Percentiles rank a stretch among this genome's conserved stretches.
These are phyloP conservation scores for Cerioporus squamosus DNA, from an alignment of 1,284 basidiomycete species.

Conservation along the genomic window DNA sequence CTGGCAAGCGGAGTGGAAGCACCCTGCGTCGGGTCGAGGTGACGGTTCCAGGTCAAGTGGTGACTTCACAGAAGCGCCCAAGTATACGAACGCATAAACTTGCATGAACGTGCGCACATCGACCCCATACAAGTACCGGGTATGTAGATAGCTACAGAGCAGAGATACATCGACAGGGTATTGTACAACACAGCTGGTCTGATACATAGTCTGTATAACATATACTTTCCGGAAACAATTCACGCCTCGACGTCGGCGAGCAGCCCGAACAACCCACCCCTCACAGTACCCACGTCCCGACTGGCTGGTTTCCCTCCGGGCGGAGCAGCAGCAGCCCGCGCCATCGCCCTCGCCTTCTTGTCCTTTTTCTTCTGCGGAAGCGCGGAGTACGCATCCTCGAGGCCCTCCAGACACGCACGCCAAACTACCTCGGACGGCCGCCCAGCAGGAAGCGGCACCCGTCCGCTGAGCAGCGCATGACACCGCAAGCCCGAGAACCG, in stretches of 20 bases:
- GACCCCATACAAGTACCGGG: too few relatives aligned
- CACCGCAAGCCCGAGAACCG: constrained; percentile 62
- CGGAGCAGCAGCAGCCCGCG: not conserved
- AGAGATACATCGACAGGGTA: too few relatives aligned
- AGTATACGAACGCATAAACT: not conserved
- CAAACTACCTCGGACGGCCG: constrained; percentile 43
- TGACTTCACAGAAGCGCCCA: too few relatives aligned
- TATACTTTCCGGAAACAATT: not conserved
- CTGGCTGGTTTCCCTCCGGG: not conserved
- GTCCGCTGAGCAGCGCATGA: constrained; percentile 51
- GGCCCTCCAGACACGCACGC: constrained; percentile 49
- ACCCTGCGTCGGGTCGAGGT: not conserved
- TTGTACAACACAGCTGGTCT: constrained; percentile 1
- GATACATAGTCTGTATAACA: not conserved
- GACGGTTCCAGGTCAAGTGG: not conserved
- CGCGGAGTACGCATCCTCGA: constrained; percentile 54
- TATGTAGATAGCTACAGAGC: too few relatives aligned
- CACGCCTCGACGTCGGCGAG: constrained; percentile 16
- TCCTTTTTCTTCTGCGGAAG: constrained; percentile 44
- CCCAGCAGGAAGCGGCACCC: constrained; percentile 25
- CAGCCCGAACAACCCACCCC: constrained; percentile 12
- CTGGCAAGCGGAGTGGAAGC: not conserved
- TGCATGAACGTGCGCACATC: not conserved
- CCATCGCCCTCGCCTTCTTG: constrained; percentile 31
- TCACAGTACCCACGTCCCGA: not conserved